phyloP scores from a whole-genome alignment of 2,329 filamentous ascomycete genomes.

The Huntiella savannae region DNA sequence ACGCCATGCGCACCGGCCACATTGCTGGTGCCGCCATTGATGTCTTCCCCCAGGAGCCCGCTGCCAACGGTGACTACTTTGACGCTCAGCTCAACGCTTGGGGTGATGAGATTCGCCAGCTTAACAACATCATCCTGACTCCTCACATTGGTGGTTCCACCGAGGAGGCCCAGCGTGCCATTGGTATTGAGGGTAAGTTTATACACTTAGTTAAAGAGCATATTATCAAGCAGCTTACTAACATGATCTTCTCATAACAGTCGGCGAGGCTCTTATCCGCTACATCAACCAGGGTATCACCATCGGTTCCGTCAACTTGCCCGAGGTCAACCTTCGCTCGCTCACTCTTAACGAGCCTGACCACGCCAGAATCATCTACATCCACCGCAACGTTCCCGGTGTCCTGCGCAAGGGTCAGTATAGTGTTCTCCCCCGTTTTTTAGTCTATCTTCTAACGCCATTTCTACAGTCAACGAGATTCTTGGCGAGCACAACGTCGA shows the following conservation, averaged over 20 bases:
- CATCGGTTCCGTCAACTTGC: conserved; percentile 82
- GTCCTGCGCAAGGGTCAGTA: conserved; percentile 62
- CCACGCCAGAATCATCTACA: conserved; percentile 83
- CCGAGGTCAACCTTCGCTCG: conserved; percentile 82
- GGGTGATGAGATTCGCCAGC: conserved; percentile 63
- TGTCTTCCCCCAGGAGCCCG: conserved; percentile 86
- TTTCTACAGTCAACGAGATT: conserved; percentile 63
- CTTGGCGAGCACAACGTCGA: conserved; percentile 92
- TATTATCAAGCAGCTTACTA: neutral
- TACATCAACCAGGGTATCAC: conserved; percentile 95
- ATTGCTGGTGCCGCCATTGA: conserved; percentile 89
- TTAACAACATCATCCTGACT: conserved; percentile 88
- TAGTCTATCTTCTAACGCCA: neutral
- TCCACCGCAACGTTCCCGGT: conserved; percentile 91
- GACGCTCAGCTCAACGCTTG: conserved; percentile 64
- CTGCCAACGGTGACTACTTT: conserved; percentile 90
- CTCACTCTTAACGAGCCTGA: conserved; percentile 77
- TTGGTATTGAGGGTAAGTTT: conserved; percentile 58
- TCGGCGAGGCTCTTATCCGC: conserved; percentile 67
- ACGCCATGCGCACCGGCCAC: conserved; percentile 69
- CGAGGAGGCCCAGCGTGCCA: conserved; percentile 90
- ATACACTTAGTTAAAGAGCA: neutral
- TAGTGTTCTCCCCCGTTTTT: conserved; percentile 4
- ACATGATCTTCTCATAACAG: conserved; percentile 21
- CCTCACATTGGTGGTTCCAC: conserved; percentile 96